phyloP scores from a whole-genome alignment of 164 flowering plant species.

The Paratinospora sagittata region DNA sequence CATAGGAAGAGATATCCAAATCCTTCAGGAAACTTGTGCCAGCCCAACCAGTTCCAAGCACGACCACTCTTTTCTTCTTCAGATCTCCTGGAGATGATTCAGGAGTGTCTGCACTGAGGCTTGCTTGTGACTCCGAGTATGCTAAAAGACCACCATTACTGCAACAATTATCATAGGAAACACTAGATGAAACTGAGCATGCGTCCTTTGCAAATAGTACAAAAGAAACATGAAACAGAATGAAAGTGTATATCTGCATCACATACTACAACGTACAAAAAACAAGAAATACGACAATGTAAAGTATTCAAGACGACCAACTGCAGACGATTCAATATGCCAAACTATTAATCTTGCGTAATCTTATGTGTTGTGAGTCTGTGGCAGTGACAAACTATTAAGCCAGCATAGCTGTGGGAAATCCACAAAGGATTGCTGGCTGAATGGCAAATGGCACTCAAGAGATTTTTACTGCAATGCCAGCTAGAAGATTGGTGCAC shows the following conservation, averaged over 20 bases:
- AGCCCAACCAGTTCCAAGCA: slow-evolving; percentile 96
- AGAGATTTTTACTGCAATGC: too few species aligned
- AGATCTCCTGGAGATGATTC: slow-evolving; percentile 18
- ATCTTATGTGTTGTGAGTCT: too few species aligned
- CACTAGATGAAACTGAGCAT: background rate
- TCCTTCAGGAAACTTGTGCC: slow-evolving; percentile 74
- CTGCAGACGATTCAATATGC: too few species aligned
- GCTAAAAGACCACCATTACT: slow-evolving; percentile 64
- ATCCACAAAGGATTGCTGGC: too few species aligned
- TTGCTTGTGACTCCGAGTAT: slow-evolving; percentile 42
- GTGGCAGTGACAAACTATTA: too few species aligned
- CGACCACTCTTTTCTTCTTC: slow-evolving; percentile 64
- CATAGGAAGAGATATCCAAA: slow-evolving; percentile 55
- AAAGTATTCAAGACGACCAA: too few species aligned
- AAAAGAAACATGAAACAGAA: background rate
- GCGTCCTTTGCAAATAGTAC: background rate
- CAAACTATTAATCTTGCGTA: too few species aligned
- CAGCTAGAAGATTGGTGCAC: too few species aligned
- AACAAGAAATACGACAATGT: background rate
- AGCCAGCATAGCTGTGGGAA: too few species aligned
- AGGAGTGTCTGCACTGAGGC: slow-evolving; percentile 2
- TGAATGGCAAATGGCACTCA: too few species aligned
- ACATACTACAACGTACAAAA: background rate
- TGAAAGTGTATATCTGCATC: background rate
- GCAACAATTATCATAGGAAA: slow-evolving; percentile 20